Evolutionary conservation across 2,329 filamentous ascomycete species (phyloP).

Genomic region (Blumeriella jaapii): DNA sequence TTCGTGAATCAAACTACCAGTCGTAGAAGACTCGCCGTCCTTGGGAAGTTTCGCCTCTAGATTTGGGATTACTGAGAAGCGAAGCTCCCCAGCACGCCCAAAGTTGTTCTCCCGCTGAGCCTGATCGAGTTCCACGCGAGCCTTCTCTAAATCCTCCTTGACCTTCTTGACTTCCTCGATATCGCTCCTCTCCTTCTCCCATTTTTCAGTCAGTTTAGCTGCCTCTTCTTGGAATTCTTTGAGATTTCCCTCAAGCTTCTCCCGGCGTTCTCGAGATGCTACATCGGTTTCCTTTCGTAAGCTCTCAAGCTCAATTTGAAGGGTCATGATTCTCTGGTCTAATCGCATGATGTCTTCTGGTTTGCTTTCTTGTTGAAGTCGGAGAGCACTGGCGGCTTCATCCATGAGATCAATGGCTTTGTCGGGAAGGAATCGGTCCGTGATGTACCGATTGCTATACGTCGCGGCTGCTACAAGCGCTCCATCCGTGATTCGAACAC

Average conservation of each 20-base stretch:
- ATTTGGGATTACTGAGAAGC: slow-evolving; percentile 76
- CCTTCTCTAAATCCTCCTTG: slow-evolving; percentile 80
- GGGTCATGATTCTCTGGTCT: slow-evolving; percentile 91
- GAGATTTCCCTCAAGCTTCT: slow-evolving; percentile 70
- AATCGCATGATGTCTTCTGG: slow-evolving; percentile 88
- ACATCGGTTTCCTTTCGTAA: slow-evolving; percentile 89
- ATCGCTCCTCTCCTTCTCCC: slow-evolving; percentile 81
- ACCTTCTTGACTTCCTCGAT: slow-evolving; percentile 79
- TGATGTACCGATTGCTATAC: slow-evolving; percentile 92
- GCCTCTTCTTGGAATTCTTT: slow-evolving; percentile 69
- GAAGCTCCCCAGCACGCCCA: slow-evolving; percentile 76
- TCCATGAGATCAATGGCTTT: slow-evolving; percentile 88
- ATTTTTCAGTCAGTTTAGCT: slow-evolving; percentile 62
- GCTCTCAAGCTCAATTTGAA: slow-evolving; percentile 93
- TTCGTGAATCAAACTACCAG: slow-evolving; percentile 66
- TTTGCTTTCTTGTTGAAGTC: slow-evolving; percentile 92
- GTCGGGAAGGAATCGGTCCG: slow-evolving; percentile 88
- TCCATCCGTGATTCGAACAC: slow-evolving; percentile 86
- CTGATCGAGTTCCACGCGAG: slow-evolving; percentile 73
- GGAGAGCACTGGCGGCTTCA: slow-evolving; percentile 81
- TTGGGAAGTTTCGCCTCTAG: slow-evolving; percentile 65
- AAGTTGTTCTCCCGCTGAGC: slow-evolving; percentile 85
- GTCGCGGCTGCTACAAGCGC: slow-evolving; percentile 86
- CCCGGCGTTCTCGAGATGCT: slow-evolving; percentile 73
- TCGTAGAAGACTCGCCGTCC: slow-evolving; percentile 19